Evolutionary conservation across 805 yeast species (phyloP).

Genomic region (Candida fluviatilis): DNA sequence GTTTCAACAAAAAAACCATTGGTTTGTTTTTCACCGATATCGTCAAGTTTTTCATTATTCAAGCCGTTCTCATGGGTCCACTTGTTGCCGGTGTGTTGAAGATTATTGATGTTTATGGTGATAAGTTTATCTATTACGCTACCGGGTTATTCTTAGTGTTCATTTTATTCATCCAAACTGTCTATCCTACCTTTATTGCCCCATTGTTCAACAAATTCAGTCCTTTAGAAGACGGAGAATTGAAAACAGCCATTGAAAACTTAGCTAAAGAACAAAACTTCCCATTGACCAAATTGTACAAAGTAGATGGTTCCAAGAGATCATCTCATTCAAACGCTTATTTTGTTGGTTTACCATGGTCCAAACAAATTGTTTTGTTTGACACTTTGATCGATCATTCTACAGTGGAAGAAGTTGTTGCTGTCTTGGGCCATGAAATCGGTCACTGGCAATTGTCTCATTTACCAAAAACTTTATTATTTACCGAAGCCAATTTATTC

Average conservation of each 20-base stretch:
- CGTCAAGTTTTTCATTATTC: constrained; percentile 54
- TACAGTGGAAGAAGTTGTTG: constrained; percentile 75
- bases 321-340: constrained; percentile 96
- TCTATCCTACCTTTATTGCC: constrained; percentile 81
- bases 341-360: constrained; percentile 95
- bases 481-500: constrained; percentile 62
- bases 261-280: constrained; percentile 73
- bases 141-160: constrained; percentile 67
- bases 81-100: constrained; percentile 70
- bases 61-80: constrained; percentile 64
- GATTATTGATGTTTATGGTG: constrained; percentile 77
- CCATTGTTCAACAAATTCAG: constrained; percentile 91
- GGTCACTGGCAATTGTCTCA: constrained; percentile 97
- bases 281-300: constrained; percentile 83
- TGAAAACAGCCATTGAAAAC: constrained; percentile 74
- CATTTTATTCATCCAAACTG: constrained; percentile 69
- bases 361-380: constrained; percentile 88
- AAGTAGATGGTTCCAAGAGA: constrained; percentile 95
- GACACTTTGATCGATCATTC: constrained; percentile 87
- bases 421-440: constrained; percentile 96
- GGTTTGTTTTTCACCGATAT: constrained; percentile 70
- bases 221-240: constrained; percentile 86
- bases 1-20: constrained; percentile 84
- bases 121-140: constrained; percentile 74
- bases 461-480: constrained; percentile 67